Conservation (phyloP, 345 rosid genomes). For the Melaleuca alternifolia region DNA sequence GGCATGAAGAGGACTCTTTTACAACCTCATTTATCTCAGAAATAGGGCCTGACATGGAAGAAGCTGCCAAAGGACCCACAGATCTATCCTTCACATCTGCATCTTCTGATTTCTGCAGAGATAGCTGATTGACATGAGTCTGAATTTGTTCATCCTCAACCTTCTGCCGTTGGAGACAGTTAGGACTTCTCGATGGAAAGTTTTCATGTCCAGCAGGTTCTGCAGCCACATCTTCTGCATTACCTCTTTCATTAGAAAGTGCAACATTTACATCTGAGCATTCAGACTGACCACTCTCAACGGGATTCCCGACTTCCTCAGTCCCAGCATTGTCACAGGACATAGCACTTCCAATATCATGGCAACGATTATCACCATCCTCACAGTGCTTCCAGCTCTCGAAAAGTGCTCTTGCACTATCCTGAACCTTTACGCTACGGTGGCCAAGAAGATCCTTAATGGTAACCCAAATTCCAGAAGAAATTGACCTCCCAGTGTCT, state of each 20-base stretch:
- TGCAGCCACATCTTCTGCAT: slow-evolving; percentile 21
- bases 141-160: slow-evolving; percentile 24
- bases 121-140: slow-evolving; percentile 12
- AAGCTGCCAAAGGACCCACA: slow-evolving; percentile 9
- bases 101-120: slow-evolving; percentile 7
- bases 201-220: slow-evolving; percentile 20
- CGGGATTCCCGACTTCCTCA: slow-evolving; percentile 10
- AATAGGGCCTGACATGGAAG: slow-evolving; percentile 25
- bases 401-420: slow-evolving; percentile 50
- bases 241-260: slow-evolving; percentile 17
- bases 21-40: slow-evolving; percentile 9
- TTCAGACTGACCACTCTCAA: slow-evolving; percentile 20
- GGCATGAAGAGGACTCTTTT: slow-evolving; percentile 22
- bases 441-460: slow-evolving; percentile 64
- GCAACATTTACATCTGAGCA: slow-evolving; percentile 22
- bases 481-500: slow-evolving; percentile 45
- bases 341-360: slow-evolving; percentile 16
- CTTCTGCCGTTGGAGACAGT: slow-evolving; percentile 19
- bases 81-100: slow-evolving; percentile 22
- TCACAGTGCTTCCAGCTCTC: slow-evolving; percentile 47
- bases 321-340: slow-evolving; percentile 11
- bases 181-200: slow-evolving; percentile 23
- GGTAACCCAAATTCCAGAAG: slow-evolving; percentile 69
- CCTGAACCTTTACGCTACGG: slow-evolving; percentile 49
- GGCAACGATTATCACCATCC: slow-evolving; percentile 12